A percentile compares a stretch with the other conserved stretches of the same genome.
Conservation (phyloP, 768 basidiomycete genomes). For the Phylloporus sp. region DNA sequence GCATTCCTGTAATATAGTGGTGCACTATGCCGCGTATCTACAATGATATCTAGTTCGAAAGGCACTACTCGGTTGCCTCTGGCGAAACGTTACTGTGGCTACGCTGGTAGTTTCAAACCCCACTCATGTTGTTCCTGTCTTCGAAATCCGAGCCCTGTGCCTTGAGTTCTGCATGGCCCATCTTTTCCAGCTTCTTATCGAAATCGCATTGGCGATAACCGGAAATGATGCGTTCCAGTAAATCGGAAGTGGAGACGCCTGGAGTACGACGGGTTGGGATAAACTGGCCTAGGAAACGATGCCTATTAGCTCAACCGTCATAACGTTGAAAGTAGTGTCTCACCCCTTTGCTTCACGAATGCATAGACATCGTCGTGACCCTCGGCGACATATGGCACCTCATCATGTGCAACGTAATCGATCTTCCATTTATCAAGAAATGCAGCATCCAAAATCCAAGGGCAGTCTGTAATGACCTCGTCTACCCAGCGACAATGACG, state of each 20-base stretch:
- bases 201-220: constrained; percentile 82
- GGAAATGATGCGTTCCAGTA: constrained; percentile 87
- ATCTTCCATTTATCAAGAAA: constrained; percentile 85
- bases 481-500: constrained; percentile 98
- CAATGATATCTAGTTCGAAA: background rate
- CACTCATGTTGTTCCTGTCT: constrained; percentile 1
- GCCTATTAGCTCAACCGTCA: background rate
- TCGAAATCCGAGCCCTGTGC: constrained; percentile 44
- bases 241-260: constrained; percentile 87
- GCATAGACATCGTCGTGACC: constrained; percentile 84
- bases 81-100: background rate
- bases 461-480: constrained; percentile 84
- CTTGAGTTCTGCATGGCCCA: constrained; percentile 70
- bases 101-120: background rate
- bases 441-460: constrained; percentile 80
- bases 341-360: constrained; percentile 76
- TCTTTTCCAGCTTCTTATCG: constrained; percentile 85
- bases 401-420: constrained; percentile 97
- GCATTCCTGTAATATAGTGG: constrained; percentile 12
- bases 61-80: background rate
- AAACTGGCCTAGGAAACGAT: constrained; percentile 68
- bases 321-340: constrained; percentile 13
- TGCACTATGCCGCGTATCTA: constrained; percentile 1
- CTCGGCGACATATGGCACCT: constrained; percentile 76
- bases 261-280: constrained; percentile 93